Evolutionary conservation across 352 stramenopile genomes (phyloP).

Genomic region (Stramenopiles sp.): DNA sequence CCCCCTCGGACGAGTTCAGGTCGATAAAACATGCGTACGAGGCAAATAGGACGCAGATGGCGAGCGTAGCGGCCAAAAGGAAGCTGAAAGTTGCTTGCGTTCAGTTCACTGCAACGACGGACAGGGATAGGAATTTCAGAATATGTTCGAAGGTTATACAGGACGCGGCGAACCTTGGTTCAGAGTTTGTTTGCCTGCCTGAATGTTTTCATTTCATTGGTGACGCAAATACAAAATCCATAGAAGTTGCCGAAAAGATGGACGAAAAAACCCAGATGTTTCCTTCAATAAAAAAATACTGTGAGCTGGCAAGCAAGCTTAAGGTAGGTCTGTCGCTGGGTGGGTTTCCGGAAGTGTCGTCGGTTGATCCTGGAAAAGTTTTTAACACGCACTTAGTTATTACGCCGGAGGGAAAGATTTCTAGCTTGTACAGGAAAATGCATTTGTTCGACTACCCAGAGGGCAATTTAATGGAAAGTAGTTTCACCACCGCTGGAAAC

Average conservation of each 20-base stretch:
- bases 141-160: not conserved
- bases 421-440: conserved; percentile 43
- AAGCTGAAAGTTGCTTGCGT: not conserved
- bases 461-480: conserved; percentile 38
- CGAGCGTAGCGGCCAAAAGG: not conserved
- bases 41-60: too few species aligned
- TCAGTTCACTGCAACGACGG: not conserved
- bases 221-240: conserved; percentile 16
- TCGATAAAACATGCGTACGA: too few species aligned
- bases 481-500: conserved; percentile 35
- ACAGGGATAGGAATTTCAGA: not conserved
- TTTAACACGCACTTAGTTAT: conserved; percentile 54
- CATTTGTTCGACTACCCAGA: conserved; percentile 55
- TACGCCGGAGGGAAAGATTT: conserved; percentile 29
- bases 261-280: not conserved
- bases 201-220: conserved; percentile 27
- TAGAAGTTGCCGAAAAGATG: conserved; percentile 19
- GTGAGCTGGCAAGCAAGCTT: conserved; percentile 18
- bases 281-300: conserved; percentile 11
- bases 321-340: conserved; percentile 23
- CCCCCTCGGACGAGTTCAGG: too few species aligned
- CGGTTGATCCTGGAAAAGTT: conserved; percentile 23
- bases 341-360: conserved; percentile 21
- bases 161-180: not conserved
- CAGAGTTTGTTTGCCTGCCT: conserved; percentile 18